Evolutionary conservation across 345 rosid species (phyloP), one percentile per base, ranked within the genome.

Genomic region (Pistacia atlantica): DNA sequence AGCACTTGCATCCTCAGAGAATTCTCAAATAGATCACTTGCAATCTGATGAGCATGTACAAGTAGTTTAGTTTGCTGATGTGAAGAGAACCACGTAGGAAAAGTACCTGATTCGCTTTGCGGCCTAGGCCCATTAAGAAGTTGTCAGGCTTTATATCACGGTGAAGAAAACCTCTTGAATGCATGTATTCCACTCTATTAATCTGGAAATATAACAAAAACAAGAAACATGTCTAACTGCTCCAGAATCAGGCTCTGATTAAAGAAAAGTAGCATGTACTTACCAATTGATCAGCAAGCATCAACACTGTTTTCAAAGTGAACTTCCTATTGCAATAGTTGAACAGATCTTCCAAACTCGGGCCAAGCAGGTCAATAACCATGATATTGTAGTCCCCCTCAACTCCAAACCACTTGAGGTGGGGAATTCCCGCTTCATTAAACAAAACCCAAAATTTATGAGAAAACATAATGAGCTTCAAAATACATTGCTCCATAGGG

Each of bases 61-160:
- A 59, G 38, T 42, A 25, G 46, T 33, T 31, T 38, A 64, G 33
- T 67, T 45, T 46, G 42, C 59, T 22, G 63, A 42, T 22, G 13
- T 49, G 25, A 51, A 37, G 55, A 18, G 14, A 75, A 37, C 22
- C 2, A 33, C 18, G 74, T 2, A 61, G 49, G 51, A 77, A 16
- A 58, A 17, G 11, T 73, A 91, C 97, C 92, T 91, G 94, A 84
- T 93, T 91, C 38, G 94, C 94, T 80, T 89, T 91, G 85, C 94
- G 93, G 33, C 96, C 97, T 33, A 93, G 83, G 57, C 97, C 97
- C 97, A 93, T 88, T 62, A 93, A 84, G 72, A 93, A 93, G 78
- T 93, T 93, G 78, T 91, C 97, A 80, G 97, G 97, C 85, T 93
- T 93, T 72, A 93, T 93, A 77, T 93, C 95, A 76, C 97, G 95